Evolutionary conservation across 2,329 filamentous ascomycete genomes (phyloP), one percentile per base, ranked within the genome.

Genomic region (Magnaporthales sp.): DNA sequence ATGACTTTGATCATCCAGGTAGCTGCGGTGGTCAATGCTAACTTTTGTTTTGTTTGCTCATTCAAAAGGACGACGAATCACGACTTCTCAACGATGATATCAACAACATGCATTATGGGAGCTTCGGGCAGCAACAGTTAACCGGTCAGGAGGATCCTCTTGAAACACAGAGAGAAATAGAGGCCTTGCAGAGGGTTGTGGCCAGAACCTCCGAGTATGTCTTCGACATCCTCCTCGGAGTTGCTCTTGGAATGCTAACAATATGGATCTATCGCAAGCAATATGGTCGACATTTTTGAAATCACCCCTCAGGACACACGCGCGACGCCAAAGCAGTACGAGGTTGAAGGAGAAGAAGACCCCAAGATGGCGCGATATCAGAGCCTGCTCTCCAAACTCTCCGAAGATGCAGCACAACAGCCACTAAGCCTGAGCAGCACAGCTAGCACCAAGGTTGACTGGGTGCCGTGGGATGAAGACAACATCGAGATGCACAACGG

Each of bases 261-360:
- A n/a, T 19, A 10, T 24, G 62, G 2, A 24, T n/a, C 32, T 9
- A 24, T 29, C 9, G 9, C 69, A 64, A 89, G 87, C 72, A 88
- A 89, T 72, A 85, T 89, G 77, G 86, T 89, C 68, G 87, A 89
- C 73, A 85, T 89, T 62, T 89, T 89, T 76, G 86, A 89, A 69
- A 87, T 88, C 72, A 82, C 84, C 46, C 84, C 85, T 26, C 81
- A 84, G 67, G 81, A 81, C 67, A 75, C 77, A 73, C 64, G 74
- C 68, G 72, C 79, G 70, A 72, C 68, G 68, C 74, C 71, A 70
- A 72, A 77, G 19, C 77, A 77, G 1, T 84, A 84, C 66, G 77
- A 77, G 29, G 82, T 83, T 70, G 80, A 83, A 65, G 83, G 81
- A 63, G 54, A 58, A 19, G 85, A 87, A 73, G 84, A 86, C 68